Base-by-base conservation (phyloP, 257 asterid species). In the Ligustrum vulgare region DNA sequence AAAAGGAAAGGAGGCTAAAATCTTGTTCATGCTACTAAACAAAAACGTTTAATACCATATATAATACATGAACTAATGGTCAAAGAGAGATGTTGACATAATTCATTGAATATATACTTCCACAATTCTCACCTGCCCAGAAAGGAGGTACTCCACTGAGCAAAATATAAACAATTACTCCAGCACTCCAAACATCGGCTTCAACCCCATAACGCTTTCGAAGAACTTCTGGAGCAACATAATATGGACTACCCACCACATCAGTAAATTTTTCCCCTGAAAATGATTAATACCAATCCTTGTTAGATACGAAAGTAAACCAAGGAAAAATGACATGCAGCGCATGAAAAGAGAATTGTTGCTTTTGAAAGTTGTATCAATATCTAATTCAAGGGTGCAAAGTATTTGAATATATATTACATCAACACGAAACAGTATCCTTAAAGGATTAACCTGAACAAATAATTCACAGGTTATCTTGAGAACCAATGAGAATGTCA, bases 141-240 rank as follows among this genome's bases (percentile, higher is more conserved):
- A 91, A 93, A 2, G 98, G 97, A 85, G 98, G 98, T 78, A 93
- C 98, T 73, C 98, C 98, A 76, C 98, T 91, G 39, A 93, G 89
- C 81, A 93, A 86, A 77, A 93, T 93, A 87, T 93, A 93, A 72
- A 93, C 93, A 69, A 93, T 91, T 23, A 93, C 98, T 75, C 98
- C 98, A 60, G 97, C 98, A 82, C 97, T 93, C 98, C 97, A 91
- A 62, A 93, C 96, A 84, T 93, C 98, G 65, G 98, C 92, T 83
- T 91, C 98, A 32, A 94, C 93, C 78, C 97, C 96, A 78, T 93
- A 93, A 66, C 90, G 89, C 75, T 93, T 93, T 72, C 82, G 80
- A 76, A 93, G 97, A 86, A 93, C 94, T 84, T 93, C 98, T 1
- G 98, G 98, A 72, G 98, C 98, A 76, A 93, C 98, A 71, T 93